Percentiles rank a stretch among this genome's conserved stretches.
Conservation (phyloP, 805 yeast species). For the Yarrowia sp. region DNA sequence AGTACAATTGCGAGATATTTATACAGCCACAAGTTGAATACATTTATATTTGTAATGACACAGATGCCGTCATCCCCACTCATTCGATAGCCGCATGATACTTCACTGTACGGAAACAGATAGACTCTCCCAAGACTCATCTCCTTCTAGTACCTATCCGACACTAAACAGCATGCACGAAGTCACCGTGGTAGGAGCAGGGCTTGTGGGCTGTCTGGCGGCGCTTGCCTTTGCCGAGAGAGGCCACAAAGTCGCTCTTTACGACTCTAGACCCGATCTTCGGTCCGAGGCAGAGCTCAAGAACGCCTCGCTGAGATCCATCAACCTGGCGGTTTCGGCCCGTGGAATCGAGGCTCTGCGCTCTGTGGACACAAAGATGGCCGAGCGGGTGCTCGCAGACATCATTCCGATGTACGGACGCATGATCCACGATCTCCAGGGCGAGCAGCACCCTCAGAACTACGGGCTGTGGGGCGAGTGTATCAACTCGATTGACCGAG, state of each 20-base stretch:
- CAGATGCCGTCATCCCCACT: too few relatives aligned
- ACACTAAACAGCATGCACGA: constrained; percentile 17
- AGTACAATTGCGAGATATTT: too few relatives aligned
- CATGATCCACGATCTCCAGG: constrained; percentile 75
- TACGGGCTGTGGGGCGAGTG: constrained; percentile 82
- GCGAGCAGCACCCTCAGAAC: constrained; percentile 61
- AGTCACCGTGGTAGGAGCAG: constrained; percentile 70
- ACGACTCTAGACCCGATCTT: constrained; percentile 72
- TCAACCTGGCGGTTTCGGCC: constrained; percentile 83
- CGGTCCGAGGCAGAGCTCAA: constrained; percentile 39
- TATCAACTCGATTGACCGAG: constrained; percentile 82
- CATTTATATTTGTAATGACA: too few relatives aligned
- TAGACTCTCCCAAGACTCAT: too few relatives aligned
- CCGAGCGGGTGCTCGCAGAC: constrained; percentile 52
- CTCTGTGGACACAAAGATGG: constrained; percentile 59
- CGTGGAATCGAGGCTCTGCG: constrained; percentile 74
- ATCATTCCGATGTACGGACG: constrained; percentile 86
- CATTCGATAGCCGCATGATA: too few relatives aligned
- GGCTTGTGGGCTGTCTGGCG: constrained; percentile 81
- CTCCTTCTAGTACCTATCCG: too few relatives aligned
- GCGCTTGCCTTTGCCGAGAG: constrained; percentile 74
- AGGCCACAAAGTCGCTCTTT: constrained; percentile 70
- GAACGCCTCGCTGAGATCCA: constrained; percentile 47
- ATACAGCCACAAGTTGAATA: too few relatives aligned
- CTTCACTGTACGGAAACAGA: too few relatives aligned